Percentiles rank a stretch among this genome's conserved stretches.
Conservation (phyloP, 2,329 filamentous ascomycete species). For the Penicillium sp. region DNA sequence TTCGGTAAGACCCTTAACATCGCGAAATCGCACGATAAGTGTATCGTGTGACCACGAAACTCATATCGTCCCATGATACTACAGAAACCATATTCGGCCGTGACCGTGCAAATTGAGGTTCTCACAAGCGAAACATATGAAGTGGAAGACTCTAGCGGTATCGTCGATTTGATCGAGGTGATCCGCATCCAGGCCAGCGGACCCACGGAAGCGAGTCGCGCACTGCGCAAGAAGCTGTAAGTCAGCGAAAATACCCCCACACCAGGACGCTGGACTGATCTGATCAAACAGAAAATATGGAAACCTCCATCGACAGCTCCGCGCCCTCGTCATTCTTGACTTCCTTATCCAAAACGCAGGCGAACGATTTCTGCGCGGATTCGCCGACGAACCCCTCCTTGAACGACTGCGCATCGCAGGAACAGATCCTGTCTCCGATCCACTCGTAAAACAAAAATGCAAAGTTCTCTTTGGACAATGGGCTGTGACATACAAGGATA, state of each 20-base stretch:
- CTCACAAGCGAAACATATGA: conserved; percentile 87
- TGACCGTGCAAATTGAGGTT: conserved; percentile 88
- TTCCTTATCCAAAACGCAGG: conserved; percentile 94
- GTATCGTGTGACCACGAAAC: conserved; percentile 4
- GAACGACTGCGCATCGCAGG: conserved; percentile 88
- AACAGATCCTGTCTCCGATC: conserved; percentile 79
- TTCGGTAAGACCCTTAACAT: conserved; percentile 24
- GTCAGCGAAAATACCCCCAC: conserved; percentile 24
- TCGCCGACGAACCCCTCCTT: conserved; percentile 86
- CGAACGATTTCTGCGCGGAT: conserved; percentile 78
- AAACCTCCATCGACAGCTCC: conserved; percentile 85
- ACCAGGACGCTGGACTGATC: not conserved
- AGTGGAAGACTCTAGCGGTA: conserved; percentile 86
- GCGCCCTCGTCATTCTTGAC: conserved; percentile 85
- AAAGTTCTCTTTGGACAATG: conserved; percentile 83
- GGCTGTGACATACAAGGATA: conserved; percentile 78
- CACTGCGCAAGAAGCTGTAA: conserved; percentile 90
- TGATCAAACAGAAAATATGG: conserved; percentile 73
- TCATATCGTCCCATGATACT: not conserved
- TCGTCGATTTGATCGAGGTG: conserved; percentile 91
- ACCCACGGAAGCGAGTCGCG: conserved; percentile 83
- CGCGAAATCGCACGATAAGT: conserved; percentile 2
- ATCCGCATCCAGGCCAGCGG: conserved; percentile 86
- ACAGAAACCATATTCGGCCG: conserved; percentile 85
- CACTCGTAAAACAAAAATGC: conserved; percentile 84